Base-by-base conservation (phyloP, 2,329 filamentous ascomycete genomes). In the Davidsoniella eucalypti region DNA sequence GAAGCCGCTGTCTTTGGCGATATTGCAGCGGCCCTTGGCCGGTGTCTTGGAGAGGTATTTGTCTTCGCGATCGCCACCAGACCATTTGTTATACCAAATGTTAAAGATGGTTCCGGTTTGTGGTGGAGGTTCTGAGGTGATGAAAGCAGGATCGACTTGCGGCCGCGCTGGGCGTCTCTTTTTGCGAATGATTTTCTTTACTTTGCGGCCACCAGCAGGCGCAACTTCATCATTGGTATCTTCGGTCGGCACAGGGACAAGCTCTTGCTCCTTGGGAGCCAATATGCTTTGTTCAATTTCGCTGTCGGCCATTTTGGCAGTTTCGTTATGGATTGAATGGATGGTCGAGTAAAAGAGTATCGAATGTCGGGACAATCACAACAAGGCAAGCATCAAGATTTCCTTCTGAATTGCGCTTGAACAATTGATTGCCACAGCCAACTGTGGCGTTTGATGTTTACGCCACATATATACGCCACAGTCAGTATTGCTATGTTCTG, bases 31-130 rank as follows among this genome's bases (percentile, higher is more conserved):
- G 2, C 82, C 83, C 56, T 83, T 80, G 3, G 92, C 90, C 12
- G 81, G 76, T 18, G 81, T 84, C 61, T 95, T 82, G 36, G 83
- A 86, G 3, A 87, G 75, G 60, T 90, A 87, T 58, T 88, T 87
- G 69, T 93, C 87, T 61, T 96, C 90, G 54, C 87, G 78, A 65
- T 98, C 92, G 60, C 92, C 92, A 57, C 92, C 92, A 1, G 82
- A 84, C 88, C 90, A 96, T 67, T 95, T 96, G 69, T 94, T 95
- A 68, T 95, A 94, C 90, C 88, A 95, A 60, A 94, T 93, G 66
- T 98, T 98, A 73, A 92, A 98, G 52, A 88, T 87, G 0, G 86
- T 94, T 49, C 92, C 92, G 0, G 90, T 96, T 60, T 96, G 88
- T 1, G 86, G 84, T 14, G 88, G 87, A 3, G 85, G 83, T 58